Conservation (phyloP, 345 rosid species). For the Isatis tinctoria region DNA sequence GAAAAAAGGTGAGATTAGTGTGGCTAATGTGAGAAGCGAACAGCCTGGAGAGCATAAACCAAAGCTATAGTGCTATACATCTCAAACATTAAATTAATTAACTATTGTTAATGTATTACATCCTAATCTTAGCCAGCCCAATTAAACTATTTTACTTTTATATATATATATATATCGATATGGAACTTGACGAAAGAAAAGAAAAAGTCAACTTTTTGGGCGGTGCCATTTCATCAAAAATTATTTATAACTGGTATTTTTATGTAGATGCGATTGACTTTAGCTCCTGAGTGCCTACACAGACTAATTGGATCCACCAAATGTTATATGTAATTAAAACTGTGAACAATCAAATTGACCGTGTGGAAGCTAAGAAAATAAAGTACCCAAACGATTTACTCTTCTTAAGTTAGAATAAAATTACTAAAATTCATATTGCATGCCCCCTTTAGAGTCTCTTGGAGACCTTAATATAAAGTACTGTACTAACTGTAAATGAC, state of each 20-base stretch:
- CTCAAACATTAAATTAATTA: neutral
- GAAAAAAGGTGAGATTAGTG: constrained; percentile 19
- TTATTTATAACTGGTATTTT: neutral
- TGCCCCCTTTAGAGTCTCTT: neutral
- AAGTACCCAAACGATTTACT: neutral
- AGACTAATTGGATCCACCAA: neutral
- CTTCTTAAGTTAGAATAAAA: neutral
- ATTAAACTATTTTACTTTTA: neutral
- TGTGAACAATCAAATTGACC: neutral
- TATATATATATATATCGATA: too few species aligned
- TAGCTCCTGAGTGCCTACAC: neutral
- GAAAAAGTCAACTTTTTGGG: neutral
- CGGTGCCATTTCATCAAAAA: neutral
- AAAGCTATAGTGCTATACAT: constrained; percentile 20
- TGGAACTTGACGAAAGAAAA: neutral
- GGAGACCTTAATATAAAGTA: neutral
- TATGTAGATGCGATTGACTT: neutral
- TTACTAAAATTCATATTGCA: neutral
- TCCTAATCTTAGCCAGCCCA: constrained; percentile 12
- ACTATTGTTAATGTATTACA: neutral
- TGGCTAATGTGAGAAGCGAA: constrained; percentile 26
- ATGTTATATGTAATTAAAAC: neutral
- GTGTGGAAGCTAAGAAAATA: neutral
- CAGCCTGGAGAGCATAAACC: constrained; percentile 31
- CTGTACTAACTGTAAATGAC: neutral